Base-by-base conservation (phyloP, 164 flowering plant genomes). In the Amborella trichopoda region DNA sequence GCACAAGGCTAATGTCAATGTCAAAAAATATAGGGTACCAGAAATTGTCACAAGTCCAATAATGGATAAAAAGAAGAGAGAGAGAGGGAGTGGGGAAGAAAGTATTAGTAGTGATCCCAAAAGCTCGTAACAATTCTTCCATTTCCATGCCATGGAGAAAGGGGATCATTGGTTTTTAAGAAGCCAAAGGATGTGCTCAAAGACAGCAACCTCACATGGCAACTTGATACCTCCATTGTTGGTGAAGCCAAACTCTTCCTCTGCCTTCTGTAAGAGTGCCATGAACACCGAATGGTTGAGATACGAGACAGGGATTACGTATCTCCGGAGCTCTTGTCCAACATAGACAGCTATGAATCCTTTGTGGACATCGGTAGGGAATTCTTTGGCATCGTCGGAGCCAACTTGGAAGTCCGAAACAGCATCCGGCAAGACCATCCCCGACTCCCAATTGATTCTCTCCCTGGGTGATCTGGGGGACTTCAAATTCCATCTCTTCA, bases 161-260 rank as follows among this genome's bases (percentile, higher is more conserved):
- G 16, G 59, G 52, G 24, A n/a, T n/a, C 48, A 45, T 3, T 55
- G 13, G 24, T 46, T 39, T 27, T 48, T 28, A 25, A 47, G 32
- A 4, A 47, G 47, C 52, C 59, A 55, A 37, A 55, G 59, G 28
- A 55, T 51, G 45, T 55, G 59, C 10, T 55, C 59, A 19, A 55
- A 55, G 39, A 55, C 26, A 8, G 28, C 59, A 1, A 47, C 30
- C 33, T 55, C 52, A 23, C 59, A 55, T 0, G 59, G 59, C 23
- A 55, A 26, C 28, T 46, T 23, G 12, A 55, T 55, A 3, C 46
- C 52, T 2, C 59, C 59, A 1, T 3, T 16, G 45, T 27, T 14
- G 19, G 24, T 46, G 45, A 36, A 55, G 5, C 59, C 59, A 38
- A 51, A 66, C 50, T 69, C 71, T 17, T 72, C 77, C 28, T 59